Base-by-base conservation (phyloP, 2,329 filamentous ascomycete genomes). In the Chalaropsis ovoidea region DNA sequence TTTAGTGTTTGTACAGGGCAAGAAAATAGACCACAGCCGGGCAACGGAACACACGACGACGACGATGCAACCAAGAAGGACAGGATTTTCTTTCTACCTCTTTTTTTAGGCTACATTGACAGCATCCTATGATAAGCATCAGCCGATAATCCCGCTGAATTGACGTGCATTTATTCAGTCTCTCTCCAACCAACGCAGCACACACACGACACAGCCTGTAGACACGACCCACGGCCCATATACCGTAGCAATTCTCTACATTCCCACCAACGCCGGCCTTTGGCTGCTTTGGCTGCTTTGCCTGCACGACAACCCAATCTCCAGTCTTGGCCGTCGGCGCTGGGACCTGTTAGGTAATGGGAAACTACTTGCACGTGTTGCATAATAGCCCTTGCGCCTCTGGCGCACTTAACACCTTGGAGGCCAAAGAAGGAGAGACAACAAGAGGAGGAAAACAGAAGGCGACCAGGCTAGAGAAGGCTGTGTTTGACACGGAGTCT, bases 301-400 rank as follows among this genome's bases (percentile, higher is more conserved):
- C n/a, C n/a, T n/a, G 19, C 19, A 52, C 24, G 19, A 52, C 11
- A 27, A 39, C 54, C 15, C 54, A 58, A n/a, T 31, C n/a, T 58
- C 62, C 62, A 64, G 19, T 56, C 49, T 58, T 27, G 52, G 62
- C 45, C 62, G 62, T 39, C 62, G 39, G 47, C 62, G 35, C 35
- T 43, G 24, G 31, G 24, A 17, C 39, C 35, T 35, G 49, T 64
- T 58, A 64, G 47, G 62, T 64, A 64, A 64, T 35, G n/a, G 54
- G 22, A 58, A 64, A 31, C 17, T 35, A 56, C 19, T 64, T 43
- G 39, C 49, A 52, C 62, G 62, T 43, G 52, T 31, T 58, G 35
- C 62, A 56, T 64, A 35, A 58, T 22, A 43, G 49, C 49, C 62
- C 62, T 56, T 58, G 62, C 49, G 8, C 61, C 8, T 13, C 24